Percentiles rank a stretch among this genome's conserved stretches.
Evolutionary conservation across 2,329 filamentous ascomycete species (phyloP).

Genomic region (Colletotrichum spaethianum): DNA sequence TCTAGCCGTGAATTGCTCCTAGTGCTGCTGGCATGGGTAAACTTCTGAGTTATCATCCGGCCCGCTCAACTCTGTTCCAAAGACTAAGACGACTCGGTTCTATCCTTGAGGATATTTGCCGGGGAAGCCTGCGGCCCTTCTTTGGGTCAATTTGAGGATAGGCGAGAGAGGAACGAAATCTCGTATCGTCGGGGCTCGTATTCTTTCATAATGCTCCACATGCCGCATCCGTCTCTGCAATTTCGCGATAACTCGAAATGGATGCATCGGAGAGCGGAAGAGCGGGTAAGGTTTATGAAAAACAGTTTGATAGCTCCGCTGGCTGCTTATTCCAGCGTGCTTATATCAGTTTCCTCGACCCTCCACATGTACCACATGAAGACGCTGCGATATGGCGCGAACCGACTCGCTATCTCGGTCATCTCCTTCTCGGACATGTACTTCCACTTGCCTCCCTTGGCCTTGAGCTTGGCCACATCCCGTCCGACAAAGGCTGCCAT

Average conservation of each 20-base stretch:
- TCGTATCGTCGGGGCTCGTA: constrained; percentile 6
- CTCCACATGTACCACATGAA: constrained; percentile 99
- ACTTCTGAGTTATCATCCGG: background rate
- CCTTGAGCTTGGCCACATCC: constrained; percentile 88
- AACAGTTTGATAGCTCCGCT: background rate
- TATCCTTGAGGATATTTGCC: background rate
- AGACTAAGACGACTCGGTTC: constrained; percentile 12
- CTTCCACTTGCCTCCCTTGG: constrained; percentile 89
- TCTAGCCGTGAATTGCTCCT: background rate
- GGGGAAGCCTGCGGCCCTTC: background rate
- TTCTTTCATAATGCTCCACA: background rate
- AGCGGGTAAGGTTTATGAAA: background rate
- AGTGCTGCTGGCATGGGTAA: background rate
- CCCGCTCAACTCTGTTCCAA: constrained; percentile 1
- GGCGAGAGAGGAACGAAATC: background rate
- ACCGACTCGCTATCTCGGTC: constrained; percentile 83
- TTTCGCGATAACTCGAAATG: background rate
- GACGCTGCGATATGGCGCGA: constrained; percentile 88
- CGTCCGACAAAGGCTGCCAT: constrained; percentile 90
- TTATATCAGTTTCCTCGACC: constrained; percentile 83
- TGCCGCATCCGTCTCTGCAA: background rate
- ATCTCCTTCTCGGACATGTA: constrained; percentile 97
- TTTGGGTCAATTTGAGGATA: background rate
- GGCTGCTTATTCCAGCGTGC: constrained; percentile 64
- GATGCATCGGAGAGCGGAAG: background rate